These are phyloP conservation scores for Petrea volubilis DNA, from an alignment of 257 asterid species.

Conservation along the genomic window DNA sequence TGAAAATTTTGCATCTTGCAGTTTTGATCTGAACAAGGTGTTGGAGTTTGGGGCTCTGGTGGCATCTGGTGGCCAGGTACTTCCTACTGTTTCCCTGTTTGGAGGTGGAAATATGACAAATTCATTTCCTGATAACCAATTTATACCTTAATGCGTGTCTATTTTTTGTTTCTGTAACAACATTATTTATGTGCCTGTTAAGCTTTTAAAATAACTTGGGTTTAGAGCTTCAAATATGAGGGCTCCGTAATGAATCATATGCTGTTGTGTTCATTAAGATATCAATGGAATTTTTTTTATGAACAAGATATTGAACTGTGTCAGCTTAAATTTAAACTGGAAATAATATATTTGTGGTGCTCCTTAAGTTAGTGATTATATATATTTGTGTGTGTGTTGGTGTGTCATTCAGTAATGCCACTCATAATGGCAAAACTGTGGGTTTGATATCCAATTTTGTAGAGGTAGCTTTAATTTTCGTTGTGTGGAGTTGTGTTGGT, in stretches of 20 bases:
- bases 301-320: background rate
- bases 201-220: background rate
- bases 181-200: background rate
- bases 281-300: background rate
- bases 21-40: conserved; percentile 94
- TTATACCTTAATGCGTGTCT: conserved; percentile 7
- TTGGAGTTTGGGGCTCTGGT: conserved; percentile 97
- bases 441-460: background rate
- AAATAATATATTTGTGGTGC: background rate
- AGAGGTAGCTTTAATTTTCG: conserved; percentile 10
- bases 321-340: background rate
- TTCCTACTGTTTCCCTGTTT: conserved; percentile 14
- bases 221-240: conserved; percentile 10
- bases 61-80: conserved; percentile 99
- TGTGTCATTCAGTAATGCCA: background rate
- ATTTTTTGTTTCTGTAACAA: background rate
- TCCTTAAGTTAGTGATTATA: background rate
- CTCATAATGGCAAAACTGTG: background rate
- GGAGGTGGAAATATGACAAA: conserved; percentile 1
- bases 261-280: background rate
- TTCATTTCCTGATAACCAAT: conserved; percentile 7
- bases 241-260: background rate
- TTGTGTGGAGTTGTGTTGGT: conserved; percentile 12
- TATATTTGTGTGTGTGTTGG: background rate
- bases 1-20: conserved; percentile 42